Evolutionary conservation across 148 eudicot species (phyloP).

Genomic region (Rhododendron henanense): DNA sequence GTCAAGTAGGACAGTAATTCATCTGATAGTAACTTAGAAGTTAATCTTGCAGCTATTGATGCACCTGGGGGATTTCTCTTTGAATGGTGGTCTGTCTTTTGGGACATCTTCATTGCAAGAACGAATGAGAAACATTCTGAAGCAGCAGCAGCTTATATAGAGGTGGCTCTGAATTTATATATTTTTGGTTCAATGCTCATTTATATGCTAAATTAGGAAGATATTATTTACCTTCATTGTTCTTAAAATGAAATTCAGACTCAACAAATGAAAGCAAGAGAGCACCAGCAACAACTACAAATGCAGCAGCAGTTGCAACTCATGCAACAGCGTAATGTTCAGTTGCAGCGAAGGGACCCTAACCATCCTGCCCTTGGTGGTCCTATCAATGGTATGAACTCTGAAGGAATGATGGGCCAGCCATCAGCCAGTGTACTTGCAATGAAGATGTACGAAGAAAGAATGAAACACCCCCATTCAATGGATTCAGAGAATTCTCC

Average conservation of each 20-base stretch:
- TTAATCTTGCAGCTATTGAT: slow-evolving; percentile 73
- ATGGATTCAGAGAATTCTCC: slow-evolving; percentile 55
- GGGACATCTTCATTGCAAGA: slow-evolving; percentile 98
- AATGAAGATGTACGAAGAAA: slow-evolving; percentile 48
- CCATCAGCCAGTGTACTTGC: slow-evolving; percentile 51
- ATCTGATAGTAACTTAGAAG: not conserved
- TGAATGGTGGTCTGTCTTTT: slow-evolving; percentile 99
- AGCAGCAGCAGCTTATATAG: slow-evolving; percentile 91
- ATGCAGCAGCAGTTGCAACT: slow-evolving; percentile 78
- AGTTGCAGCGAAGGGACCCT: slow-evolving; percentile 89
- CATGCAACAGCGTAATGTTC: slow-evolving; percentile 92
- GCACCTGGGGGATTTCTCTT: slow-evolving; percentile 99
- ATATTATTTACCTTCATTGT: not conserved
- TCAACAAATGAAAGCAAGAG: slow-evolving; percentile 87
- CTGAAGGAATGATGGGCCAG: slow-evolving; percentile 53
- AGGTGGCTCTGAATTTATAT: slow-evolving; percentile 43
- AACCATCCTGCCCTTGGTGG: slow-evolving; percentile 77
- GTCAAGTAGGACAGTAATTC: not conserved
- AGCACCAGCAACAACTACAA: slow-evolving; percentile 85
- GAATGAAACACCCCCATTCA: slow-evolving; percentile 54
- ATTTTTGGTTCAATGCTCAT: not conserved
- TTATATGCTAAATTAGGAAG: not conserved
- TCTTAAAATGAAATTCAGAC: slow-evolving; percentile 40
- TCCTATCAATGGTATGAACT: slow-evolving; percentile 57
- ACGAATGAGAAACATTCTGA: slow-evolving; percentile 98